Evolutionary conservation across 164 flowering plant species (phyloP).

Genomic region (Brasenia schreberi): DNA sequence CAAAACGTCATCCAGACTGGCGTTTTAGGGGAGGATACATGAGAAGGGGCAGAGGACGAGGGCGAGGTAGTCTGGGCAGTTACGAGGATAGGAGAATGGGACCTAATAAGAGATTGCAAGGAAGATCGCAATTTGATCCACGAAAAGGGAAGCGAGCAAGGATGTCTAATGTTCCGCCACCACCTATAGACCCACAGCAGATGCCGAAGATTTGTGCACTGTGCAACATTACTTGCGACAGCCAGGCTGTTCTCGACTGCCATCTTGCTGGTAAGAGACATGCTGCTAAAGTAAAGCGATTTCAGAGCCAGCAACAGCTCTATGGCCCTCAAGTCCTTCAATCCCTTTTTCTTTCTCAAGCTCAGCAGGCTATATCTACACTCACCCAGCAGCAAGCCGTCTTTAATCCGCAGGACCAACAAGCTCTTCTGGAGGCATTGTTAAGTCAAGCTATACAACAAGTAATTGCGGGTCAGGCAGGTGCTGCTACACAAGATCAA

Average conservation of each 20-base stretch:
- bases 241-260: conserved; percentile 30
- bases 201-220: conserved; percentile 8
- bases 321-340: not conserved
- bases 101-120: not conserved
- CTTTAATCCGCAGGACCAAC: not conserved
- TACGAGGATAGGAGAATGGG: conserved; percentile 4
- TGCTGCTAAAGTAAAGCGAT: not conserved
- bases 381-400: not conserved
- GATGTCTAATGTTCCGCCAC: not conserved
- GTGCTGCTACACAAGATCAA: not conserved
- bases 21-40: not conserved
- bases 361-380: not conserved
- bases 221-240: conserved; percentile 33
- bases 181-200: conserved; percentile 2
- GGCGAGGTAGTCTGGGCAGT: not conserved
- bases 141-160: conserved; percentile 4
- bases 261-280: conserved; percentile 44
- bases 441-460: not conserved
- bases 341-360: not conserved
- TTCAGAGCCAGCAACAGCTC: not conserved
- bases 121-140: not conserved
- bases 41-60: conserved; percentile 1
- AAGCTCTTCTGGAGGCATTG: not conserved
- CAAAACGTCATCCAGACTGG: not conserved
- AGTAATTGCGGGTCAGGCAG: not conserved